Evolutionary conservation across 306 rosid genomes (phyloP), one percentile per base, ranked within the genome.

Genomic region (Trifolium dubium): DNA sequence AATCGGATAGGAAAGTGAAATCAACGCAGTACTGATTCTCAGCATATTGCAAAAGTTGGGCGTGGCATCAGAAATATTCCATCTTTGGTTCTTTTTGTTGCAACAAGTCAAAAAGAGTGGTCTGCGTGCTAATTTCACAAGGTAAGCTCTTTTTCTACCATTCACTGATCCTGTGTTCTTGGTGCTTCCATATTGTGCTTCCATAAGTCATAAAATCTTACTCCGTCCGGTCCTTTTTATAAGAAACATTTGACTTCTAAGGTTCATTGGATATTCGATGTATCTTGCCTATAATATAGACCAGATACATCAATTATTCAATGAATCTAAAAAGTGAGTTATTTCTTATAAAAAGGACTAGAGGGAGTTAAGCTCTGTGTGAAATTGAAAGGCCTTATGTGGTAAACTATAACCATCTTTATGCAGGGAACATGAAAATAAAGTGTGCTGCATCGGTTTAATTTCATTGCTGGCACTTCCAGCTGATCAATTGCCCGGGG

Each of bases 391-490:
- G 72, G 74, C 64, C 83, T 71, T 56, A 39, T 41, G 7, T 77
- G 34, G 41, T 50, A 18, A 47, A 34, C 55, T 50, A 17, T 17
- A 64, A 35, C 60, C 31, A 68, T 51, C 46, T 44, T 71, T 61
- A 66, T 86, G 73, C 88, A 93, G 98, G 89, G 97, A 91, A 80
- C 93, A 93, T 67, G 96, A 93, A 60, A 93, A 91, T 81, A 93
- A 93, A 73, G 97, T 93, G 29, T 91, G 98, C 85, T 89, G 97
- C 86, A 83, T 93, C 86, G 98, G 98, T 64, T 83, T 93, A 83
- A 91, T 90, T 44, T 93, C 98, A 7, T 72, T 93, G 46, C 77
- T 93, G 77, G 80, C 88, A 31, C 93, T 93, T 68, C 91, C 98
- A 7, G 89, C 86, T 2, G 92, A 88, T 71, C 98, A 78, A 41